Evolutionary conservation across 192 early-diverging fungal genomes (phyloP).

Genomic region (Backusella mclennaniae): DNA sequence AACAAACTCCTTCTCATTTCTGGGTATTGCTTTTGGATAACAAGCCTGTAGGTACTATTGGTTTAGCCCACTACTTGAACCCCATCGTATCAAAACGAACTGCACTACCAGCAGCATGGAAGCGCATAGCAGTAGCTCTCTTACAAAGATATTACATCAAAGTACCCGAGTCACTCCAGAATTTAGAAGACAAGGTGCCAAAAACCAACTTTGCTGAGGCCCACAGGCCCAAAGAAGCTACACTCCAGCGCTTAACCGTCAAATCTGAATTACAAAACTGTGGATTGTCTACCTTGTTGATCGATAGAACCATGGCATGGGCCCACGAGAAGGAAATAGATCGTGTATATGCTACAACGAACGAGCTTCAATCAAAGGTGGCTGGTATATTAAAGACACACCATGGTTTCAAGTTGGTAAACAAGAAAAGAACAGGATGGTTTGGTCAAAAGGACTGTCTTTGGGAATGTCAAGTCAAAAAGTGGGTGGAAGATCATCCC

Average conservation of each 20-base stretch:
- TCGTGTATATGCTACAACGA: constrained; percentile 20
- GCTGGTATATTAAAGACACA: constrained; percentile 23
- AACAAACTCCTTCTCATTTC: constrained; percentile 27
- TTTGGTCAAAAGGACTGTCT: constrained; percentile 19
- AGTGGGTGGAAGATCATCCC: constrained; percentile 13
- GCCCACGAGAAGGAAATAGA: constrained; percentile 18
- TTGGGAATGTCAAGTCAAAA: constrained; percentile 25
- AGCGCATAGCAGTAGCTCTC: neutral
- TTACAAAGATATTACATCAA: constrained; percentile 10
- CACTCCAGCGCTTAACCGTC: constrained; percentile 19
- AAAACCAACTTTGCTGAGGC: neutral
- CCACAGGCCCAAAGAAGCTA: constrained; percentile 12
- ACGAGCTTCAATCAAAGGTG: constrained; percentile 24
- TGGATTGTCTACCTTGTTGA: constrained; percentile 28
- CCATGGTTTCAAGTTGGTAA: constrained; percentile 24
- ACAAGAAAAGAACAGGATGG: constrained; percentile 22
- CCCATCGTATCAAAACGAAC: constrained; percentile 14
- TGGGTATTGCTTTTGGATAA: constrained; percentile 33
- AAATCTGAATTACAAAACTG: constrained; percentile 24
- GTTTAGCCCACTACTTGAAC: constrained; percentile 17
- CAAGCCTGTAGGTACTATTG: constrained; percentile 28
- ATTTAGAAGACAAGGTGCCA: neutral
- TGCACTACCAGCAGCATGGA: constrained; percentile 5
- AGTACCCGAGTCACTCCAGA: neutral
- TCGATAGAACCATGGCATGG: constrained; percentile 28